A percentile compares a stretch with the other conserved stretches of the same genome.
phyloP scores from a whole-genome alignment of 2,329 filamentous ascomycete species.

The Teratosphaeriaceae sp. region DNA sequence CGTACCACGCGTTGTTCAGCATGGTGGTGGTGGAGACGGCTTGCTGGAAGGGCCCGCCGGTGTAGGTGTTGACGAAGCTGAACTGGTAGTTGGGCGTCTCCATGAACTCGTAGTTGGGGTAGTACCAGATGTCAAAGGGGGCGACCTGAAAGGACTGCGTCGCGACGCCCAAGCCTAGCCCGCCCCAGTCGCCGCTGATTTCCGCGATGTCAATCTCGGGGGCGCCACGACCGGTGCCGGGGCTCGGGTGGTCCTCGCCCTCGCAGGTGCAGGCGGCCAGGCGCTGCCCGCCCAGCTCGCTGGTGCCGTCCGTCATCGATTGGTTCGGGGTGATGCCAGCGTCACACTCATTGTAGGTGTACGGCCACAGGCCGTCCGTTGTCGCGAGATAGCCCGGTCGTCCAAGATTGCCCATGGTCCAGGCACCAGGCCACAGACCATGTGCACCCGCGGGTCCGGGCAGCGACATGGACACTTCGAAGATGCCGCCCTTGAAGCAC shows the following conservation, averaged over 20 bases:
- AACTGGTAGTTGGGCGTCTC: conserved; percentile 44
- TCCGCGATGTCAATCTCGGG: conserved; percentile 46
- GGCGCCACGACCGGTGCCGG: conserved; percentile 41
- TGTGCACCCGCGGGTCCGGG: conserved; percentile 45
- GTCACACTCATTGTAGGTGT: conserved; percentile 46
- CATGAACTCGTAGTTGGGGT: conserved; percentile 48
- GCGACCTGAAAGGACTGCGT: conserved; percentile 46
- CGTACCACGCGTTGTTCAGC: conserved; percentile 51
- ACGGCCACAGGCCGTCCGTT: conserved; percentile 50
- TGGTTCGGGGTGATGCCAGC: conserved; percentile 46
- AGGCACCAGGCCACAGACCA: conserved; percentile 48
- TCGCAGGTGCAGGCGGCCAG: conserved; percentile 40
- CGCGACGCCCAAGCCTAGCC: conserved; percentile 35
- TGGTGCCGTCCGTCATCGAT: conserved; percentile 37
- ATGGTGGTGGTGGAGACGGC: conserved; percentile 49
- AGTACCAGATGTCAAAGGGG: conserved; percentile 45
- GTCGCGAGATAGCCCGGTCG: conserved; percentile 46
- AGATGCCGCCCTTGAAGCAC: conserved; percentile 49
- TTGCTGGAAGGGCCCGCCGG: conserved; percentile 50
- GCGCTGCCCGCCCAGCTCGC: conserved; percentile 38
- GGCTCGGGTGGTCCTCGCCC: conserved; percentile 42
- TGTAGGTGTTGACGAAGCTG: conserved; percentile 46
- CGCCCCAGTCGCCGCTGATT: conserved; percentile 39
- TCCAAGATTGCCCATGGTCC: conserved; percentile 50
- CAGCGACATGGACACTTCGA: conserved; percentile 47